Conservation (phyloP, 2,329 filamentous ascomycete genomes). For the Colletotrichum sp. region DNA sequence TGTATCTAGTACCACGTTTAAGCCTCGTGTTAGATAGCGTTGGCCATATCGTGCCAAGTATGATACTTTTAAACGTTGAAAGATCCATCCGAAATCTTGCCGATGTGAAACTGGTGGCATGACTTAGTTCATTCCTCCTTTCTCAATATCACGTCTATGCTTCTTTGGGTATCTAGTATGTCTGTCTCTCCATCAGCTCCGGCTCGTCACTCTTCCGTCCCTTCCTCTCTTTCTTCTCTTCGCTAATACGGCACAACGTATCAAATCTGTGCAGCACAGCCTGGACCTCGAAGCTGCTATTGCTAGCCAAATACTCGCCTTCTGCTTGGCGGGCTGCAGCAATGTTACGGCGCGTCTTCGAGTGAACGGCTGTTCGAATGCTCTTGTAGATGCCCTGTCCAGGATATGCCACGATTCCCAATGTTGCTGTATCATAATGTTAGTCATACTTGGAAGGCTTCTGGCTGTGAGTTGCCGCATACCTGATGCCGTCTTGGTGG, state of each 20-base stretch:
- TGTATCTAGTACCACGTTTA: accelerated
- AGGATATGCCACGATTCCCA: constrained; percentile 26
- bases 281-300: not conserved
- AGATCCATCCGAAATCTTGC: not conserved
- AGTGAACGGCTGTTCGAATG: constrained; percentile 17
- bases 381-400: constrained; percentile 24
- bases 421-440: not conserved
- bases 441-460: not conserved
- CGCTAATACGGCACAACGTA: not conserved
- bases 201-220: not conserved
- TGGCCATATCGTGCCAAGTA: not conserved
- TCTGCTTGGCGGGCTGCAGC: not conserved
- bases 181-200: not conserved
- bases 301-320: constrained; percentile 15
- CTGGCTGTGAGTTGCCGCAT: not conserved
- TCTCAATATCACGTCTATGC: too few relatives aligned
- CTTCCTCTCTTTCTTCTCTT: not conserved
- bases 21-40: not conserved
- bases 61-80: not conserved
- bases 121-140: accelerated
- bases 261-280: not conserved
- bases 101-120: not conserved
- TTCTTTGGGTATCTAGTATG: not conserved
- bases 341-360: constrained; percentile 6
- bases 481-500: constrained; percentile 25